Conservation (phyloP, 257 asterid species). For the Capsicum pubescens region DNA sequence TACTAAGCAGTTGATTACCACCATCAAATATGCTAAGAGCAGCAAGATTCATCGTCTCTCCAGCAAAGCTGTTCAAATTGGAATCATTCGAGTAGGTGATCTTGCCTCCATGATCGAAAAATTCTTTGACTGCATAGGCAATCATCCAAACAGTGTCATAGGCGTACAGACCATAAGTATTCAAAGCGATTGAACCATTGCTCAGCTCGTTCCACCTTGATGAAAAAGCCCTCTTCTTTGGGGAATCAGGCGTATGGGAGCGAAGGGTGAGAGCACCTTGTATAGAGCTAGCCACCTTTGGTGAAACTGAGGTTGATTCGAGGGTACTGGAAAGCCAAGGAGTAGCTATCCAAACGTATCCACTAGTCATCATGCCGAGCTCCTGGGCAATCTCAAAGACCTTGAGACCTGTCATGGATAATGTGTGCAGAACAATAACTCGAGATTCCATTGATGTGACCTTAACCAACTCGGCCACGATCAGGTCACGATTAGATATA, state of each 20-base stretch:
- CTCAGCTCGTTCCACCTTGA: constrained; percentile 41
- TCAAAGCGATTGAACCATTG: constrained; percentile 65
- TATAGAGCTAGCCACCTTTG: constrained; percentile 42
- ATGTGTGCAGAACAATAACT: constrained; percentile 65
- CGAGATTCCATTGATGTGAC: constrained; percentile 64
- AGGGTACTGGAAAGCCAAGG: constrained; percentile 76
- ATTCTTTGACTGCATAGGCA: constrained; percentile 62
- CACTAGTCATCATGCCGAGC: constrained; percentile 73
- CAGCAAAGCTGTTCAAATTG: constrained; percentile 39
- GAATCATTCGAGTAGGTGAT: constrained; percentile 67
- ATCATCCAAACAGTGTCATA: constrained; percentile 84
- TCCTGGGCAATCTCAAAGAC: constrained; percentile 60
- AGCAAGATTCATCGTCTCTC: constrained; percentile 56
- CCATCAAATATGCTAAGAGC: constrained; percentile 69
- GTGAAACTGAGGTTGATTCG: constrained; percentile 53
- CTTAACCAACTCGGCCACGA: constrained; percentile 49
- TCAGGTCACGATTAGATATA: constrained; percentile 41
- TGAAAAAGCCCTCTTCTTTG: constrained; percentile 47
- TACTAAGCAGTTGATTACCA: constrained; percentile 54
- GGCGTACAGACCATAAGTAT: constrained; percentile 68
- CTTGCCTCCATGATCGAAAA: constrained; percentile 59
- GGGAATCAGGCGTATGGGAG: constrained; percentile 64
- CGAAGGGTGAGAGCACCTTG: constrained; percentile 77
- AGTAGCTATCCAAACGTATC: constrained; percentile 85
- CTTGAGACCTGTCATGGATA: constrained; percentile 52